phyloP scores from a whole-genome alignment of 345 rosid species.

The Angophora floribunda region DNA sequence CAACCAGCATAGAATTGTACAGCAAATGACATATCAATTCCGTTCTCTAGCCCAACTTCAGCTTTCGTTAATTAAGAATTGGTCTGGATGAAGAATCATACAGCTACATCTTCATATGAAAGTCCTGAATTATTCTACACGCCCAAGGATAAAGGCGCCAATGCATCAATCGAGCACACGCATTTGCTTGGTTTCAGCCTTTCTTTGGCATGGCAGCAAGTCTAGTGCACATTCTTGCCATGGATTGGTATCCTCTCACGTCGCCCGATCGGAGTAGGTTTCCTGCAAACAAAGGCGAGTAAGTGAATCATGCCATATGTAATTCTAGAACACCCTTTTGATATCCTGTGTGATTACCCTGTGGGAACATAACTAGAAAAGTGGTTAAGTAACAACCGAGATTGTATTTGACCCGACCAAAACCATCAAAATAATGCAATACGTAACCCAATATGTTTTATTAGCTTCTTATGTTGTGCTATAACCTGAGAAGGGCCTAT shows the following conservation, averaged over 20 bases:
- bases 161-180: background rate
- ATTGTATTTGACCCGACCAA: background rate
- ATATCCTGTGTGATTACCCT: background rate
- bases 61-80: background rate
- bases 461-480: background rate
- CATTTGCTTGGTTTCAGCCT: slow-evolving; percentile 31
- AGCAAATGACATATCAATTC: background rate
- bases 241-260: slow-evolving; percentile 82
- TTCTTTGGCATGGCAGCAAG: slow-evolving; percentile 92
- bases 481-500: background rate
- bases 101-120: background rate
- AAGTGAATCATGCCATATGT: background rate
- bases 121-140: background rate
- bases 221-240: slow-evolving; percentile 94
- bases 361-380: background rate
- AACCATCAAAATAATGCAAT: background rate
- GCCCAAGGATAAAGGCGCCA: accelerated
- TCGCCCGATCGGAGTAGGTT: slow-evolving; percentile 93
- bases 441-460: accelerated
- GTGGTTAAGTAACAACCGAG: background rate
- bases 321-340: background rate
- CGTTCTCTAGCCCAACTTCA: background rate
- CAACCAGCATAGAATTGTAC: background rate
- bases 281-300: slow-evolving; percentile 26
- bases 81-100: background rate